phyloP scores from a whole-genome alignment of 2,329 filamentous ascomycete species.

The Conoideocrella luteorostrata region DNA sequence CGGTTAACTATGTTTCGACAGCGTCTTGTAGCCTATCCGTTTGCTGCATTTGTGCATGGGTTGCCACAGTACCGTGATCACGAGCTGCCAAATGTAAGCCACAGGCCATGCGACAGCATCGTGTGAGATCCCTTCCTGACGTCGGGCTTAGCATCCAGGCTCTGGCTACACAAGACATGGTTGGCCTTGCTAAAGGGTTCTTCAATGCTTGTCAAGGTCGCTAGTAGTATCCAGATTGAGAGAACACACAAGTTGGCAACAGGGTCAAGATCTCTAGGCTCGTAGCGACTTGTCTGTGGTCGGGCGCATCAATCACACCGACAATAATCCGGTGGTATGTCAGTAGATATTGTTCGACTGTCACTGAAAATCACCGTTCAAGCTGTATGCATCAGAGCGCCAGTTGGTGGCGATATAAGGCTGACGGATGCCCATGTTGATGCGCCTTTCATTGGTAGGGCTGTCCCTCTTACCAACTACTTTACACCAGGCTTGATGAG shows the following conservation, averaged over 20 bases:
- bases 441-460: conserved; percentile 5
- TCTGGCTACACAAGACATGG: conserved; percentile 7
- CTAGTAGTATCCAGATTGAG: conserved; percentile 9
- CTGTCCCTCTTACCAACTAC: too few relatives aligned
- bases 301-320: too few relatives aligned
- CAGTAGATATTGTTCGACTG: too few relatives aligned
- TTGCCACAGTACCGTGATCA: conserved; percentile 2
- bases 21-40: conserved; percentile 2
- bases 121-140: conserved; percentile 1
- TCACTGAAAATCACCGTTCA: neutral
- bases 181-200: conserved; percentile 6
- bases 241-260: conserved; percentile 5
- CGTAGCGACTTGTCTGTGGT: too few relatives aligned
- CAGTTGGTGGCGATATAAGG: conserved; percentile 1
- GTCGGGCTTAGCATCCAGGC: neutral
- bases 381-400: neutral
- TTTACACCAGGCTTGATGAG: too few relatives aligned
- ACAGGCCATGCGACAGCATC: conserved; percentile 5
- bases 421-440: neutral
- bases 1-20: conserved; percentile 6
- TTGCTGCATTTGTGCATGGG: conserved; percentile 3
- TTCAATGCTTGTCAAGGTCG: conserved; percentile 8
- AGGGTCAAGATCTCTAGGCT: neutral
- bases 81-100: neutral
- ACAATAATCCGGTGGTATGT: too few relatives aligned